A percentile compares a stretch with the other conserved stretches of the same genome.
These are phyloP conservation scores for Papilionanthe hybrid DNA, from an alignment of 116 monocot genomes.

Conservation along the genomic window DNA sequence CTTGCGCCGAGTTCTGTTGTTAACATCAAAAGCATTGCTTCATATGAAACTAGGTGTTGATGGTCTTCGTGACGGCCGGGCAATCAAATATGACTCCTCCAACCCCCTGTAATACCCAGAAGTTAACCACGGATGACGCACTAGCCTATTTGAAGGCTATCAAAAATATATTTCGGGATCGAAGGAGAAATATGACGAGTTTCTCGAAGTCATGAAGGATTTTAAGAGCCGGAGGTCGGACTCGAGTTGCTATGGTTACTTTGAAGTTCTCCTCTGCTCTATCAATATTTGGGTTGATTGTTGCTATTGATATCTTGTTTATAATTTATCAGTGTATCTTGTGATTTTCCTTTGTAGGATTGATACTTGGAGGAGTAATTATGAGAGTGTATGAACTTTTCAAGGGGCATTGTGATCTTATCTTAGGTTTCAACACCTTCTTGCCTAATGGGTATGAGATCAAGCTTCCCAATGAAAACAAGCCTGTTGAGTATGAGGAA, in stretches of 20 bases:
- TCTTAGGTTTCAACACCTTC: conserved; percentile 58
- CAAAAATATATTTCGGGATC: conserved; percentile 55
- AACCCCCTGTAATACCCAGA: conserved; percentile 10
- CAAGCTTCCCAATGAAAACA: conserved; percentile 51
- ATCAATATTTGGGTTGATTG: no score
- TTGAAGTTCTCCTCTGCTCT: neutral
- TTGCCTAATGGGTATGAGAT: conserved; percentile 62
- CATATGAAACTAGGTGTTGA: neutral
- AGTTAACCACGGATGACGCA: conserved; percentile 45
- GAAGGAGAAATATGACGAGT: conserved; percentile 53
- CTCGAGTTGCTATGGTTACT: no score
- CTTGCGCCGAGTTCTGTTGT: neutral
- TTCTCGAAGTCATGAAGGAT: conserved; percentile 14
- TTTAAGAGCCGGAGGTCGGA: conserved; percentile 21
- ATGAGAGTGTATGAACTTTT: conserved; percentile 52
- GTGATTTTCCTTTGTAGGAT: conserved; percentile 27
- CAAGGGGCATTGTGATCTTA: conserved; percentile 49
- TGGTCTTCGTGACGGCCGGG: conserved; percentile 22
- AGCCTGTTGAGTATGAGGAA: conserved; percentile 50
- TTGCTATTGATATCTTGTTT: neutral
- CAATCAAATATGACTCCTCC: conserved; percentile 22
- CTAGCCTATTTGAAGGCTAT: conserved; percentile 47
- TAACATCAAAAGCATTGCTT: neutral
- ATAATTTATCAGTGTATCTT: neutral
- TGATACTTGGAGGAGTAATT: conserved; percentile 47